Conservation (phyloP, 1,284 basidiomycete genomes). For the Volvariella surrecta region DNA sequence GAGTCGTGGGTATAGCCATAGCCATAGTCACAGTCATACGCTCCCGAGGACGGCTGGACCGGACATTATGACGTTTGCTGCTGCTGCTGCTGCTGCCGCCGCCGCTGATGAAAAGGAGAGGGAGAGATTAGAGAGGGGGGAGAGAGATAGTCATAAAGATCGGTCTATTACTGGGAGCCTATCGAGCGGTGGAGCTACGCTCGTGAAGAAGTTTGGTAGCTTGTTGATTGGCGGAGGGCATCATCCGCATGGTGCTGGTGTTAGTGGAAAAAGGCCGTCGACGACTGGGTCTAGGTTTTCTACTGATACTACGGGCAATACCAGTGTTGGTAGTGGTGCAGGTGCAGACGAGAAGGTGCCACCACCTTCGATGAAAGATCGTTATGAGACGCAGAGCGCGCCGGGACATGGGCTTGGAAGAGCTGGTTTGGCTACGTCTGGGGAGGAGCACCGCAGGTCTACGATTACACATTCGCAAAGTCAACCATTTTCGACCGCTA, state of each 20-base stretch:
- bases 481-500: slow-evolving; percentile 8
- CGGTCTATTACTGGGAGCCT: slow-evolving; percentile 27
- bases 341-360: slow-evolving; percentile 18
- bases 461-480: slow-evolving; percentile 3
- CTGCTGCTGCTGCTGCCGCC: slow-evolving; percentile 9
- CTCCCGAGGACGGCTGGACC: slow-evolving; percentile 50
- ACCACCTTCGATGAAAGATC: neutral
- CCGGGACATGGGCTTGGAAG: too few species aligned
- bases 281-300: slow-evolving; percentile 14
- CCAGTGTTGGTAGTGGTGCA: too few species aligned
- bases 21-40: too few species aligned
- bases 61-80: slow-evolving; percentile 42
- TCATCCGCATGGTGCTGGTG: slow-evolving; percentile 4
- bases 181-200: slow-evolving; percentile 47
- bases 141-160: slow-evolving; percentile 18
- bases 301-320: slow-evolving; percentile 32
- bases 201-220: slow-evolving; percentile 68
- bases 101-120: slow-evolving; percentile 22
- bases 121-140: slow-evolving; percentile 14
- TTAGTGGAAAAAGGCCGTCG: too few species aligned
- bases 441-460: too few species aligned
- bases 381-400: slow-evolving; percentile 1
- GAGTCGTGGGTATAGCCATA: too few species aligned
- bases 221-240: slow-evolving; percentile 46
- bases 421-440: too few species aligned